These are phyloP conservation scores for Auriscalpium orientale DNA, from an alignment of 768 basidiomycete genomes.

Conservation along the genomic window DNA sequence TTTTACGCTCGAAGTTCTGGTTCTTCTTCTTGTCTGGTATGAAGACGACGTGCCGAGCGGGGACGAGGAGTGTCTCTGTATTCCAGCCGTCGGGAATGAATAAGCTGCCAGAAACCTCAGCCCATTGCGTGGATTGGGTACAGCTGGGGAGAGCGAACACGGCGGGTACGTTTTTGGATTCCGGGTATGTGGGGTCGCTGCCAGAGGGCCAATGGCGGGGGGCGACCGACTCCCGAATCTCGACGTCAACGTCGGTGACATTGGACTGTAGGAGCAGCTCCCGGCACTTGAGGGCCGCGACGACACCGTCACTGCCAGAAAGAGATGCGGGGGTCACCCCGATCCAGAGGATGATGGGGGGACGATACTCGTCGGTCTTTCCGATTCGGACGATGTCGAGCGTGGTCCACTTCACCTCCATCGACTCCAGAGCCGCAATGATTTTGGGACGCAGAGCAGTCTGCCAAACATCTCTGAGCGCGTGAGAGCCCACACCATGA, in stretches of 20 bases:
- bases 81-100: slow-evolving; percentile 22
- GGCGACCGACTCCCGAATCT: no score
- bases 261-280: no score
- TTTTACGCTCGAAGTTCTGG: background rate
- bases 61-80: slow-evolving; percentile 1
- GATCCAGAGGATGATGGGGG: slow-evolving; percentile 25
- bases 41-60: background rate
- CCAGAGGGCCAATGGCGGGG: no score
- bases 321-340: slow-evolving; percentile 27
- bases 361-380: slow-evolving; percentile 8
- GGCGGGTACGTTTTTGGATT: no score
- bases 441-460: slow-evolving; percentile 8
- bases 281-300: slow-evolving; percentile 18
- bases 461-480: slow-evolving; percentile 14
- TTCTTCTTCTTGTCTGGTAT: background rate
- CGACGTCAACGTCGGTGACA: no score
- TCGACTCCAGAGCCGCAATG: slow-evolving; percentile 9
- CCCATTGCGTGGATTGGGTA: no score
- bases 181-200: no score
- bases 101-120: slow-evolving; percentile 1
- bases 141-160: no score
- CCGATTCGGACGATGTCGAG: slow-evolving; percentile 16
- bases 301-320: slow-evolving; percentile 19
- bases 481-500: slow-evolving; percentile 18
- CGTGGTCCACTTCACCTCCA: slow-evolving; percentile 15